These are phyloP conservation scores for Colletotrichum truncatum DNA, from an alignment of 2,329 filamentous ascomycete genomes.

Conservation along the genomic window DNA sequence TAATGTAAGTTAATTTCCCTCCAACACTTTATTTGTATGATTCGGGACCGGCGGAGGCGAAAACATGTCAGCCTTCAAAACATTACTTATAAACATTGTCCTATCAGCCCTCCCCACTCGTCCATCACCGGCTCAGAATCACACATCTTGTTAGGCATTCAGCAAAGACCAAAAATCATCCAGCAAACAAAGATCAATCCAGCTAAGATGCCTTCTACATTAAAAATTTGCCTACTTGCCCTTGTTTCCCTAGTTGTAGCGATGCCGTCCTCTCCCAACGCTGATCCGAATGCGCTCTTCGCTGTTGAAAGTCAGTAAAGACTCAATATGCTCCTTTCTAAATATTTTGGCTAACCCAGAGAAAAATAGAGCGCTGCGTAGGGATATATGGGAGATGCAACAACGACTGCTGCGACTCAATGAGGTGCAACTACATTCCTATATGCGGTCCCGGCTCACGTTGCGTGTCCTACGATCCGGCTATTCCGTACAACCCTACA, in stretches of 20 bases:
- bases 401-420: neutral
- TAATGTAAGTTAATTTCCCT: no score
- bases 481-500: neutral
- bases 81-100: no score
- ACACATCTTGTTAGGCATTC: no score
- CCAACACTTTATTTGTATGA: no score
- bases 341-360: neutral
- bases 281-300: neutral
- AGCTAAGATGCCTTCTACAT: neutral
- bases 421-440: neutral
- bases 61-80: no score
- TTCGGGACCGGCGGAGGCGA: no score
- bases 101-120: no score
- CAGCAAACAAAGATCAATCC: no score
- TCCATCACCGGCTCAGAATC: no score
- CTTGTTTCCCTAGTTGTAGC: neutral
- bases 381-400: neutral
- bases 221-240: neutral
- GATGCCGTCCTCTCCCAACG: neutral
- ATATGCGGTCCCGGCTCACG: neutral
- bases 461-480: conserved; percentile 3
- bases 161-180: no score
- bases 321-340: fast-evolving
- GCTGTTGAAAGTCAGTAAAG: conserved; percentile 2
- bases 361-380: neutral